Conservation (phyloP, 2,329 filamentous ascomycete genomes). For the Microcyclosporella mali region DNA sequence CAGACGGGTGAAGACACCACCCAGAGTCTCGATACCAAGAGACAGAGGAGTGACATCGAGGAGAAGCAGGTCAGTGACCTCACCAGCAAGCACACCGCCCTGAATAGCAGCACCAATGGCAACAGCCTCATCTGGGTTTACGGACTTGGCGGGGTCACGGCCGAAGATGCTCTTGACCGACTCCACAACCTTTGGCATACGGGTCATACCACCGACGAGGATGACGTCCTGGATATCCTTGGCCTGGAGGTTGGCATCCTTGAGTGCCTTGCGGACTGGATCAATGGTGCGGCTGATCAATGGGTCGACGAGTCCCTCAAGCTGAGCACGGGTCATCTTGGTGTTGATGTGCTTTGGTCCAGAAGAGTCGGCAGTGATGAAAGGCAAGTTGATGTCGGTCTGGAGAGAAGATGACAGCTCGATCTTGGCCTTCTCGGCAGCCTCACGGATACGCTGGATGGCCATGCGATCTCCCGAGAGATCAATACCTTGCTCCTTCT, state of each 20-base stretch:
- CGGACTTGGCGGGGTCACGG: slow-evolving; percentile 92
- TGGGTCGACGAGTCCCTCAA: slow-evolving; percentile 87
- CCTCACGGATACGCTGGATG: slow-evolving; percentile 97
- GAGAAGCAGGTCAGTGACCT: slow-evolving; percentile 91
- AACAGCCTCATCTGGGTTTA: slow-evolving; percentile 97
- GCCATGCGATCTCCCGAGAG: slow-evolving; percentile 96
- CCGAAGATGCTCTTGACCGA: slow-evolving; percentile 96
- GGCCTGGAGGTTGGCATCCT: slow-evolving; percentile 84
- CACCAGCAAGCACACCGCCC: slow-evolving; percentile 91
- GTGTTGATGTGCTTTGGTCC: slow-evolving; percentile 98
- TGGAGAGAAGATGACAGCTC: slow-evolving; percentile 91
- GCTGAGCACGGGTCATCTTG: slow-evolving; percentile 86
- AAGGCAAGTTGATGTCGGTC: slow-evolving; percentile 96
- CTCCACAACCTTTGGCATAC: slow-evolving; percentile 97
- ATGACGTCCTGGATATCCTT: slow-evolving; percentile 98
- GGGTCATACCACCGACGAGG: slow-evolving; percentile 97
- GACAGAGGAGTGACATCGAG: slow-evolving; percentile 92
- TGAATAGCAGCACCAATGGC: slow-evolving; percentile 96
- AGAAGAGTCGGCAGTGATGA: slow-evolving; percentile 93
- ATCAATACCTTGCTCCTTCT: slow-evolving; percentile 93
- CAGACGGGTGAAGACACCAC: slow-evolving; percentile 94
- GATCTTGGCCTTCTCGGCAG: slow-evolving; percentile 98
- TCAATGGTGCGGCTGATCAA: slow-evolving; percentile 82
- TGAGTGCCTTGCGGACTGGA: slow-evolving; percentile 91
- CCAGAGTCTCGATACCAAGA: slow-evolving; percentile 98